A percentile compares a stretch with the other conserved stretches of the same genome.
phyloP scores from a whole-genome alignment of 2,329 filamentous ascomycete genomes.

The Epichloe amarillans region DNA sequence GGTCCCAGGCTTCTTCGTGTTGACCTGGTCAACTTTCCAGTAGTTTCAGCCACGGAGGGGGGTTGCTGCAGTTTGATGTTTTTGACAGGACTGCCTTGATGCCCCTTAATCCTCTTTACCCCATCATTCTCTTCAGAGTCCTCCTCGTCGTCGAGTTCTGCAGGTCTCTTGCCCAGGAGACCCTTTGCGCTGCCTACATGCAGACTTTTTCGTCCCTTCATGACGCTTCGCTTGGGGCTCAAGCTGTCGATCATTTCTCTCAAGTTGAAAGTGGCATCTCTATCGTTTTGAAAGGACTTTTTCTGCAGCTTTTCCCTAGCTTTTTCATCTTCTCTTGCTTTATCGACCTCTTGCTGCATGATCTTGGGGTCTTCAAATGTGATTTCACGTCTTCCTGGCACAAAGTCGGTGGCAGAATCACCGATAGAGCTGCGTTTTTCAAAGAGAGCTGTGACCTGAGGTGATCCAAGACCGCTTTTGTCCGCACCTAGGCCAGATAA shows the following conservation, averaged over 20 bases:
- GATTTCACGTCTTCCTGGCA: slow-evolving; percentile 39
- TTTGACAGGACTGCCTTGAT: slow-evolving; percentile 64
- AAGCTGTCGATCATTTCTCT: slow-evolving; percentile 67
- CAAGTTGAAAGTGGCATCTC: slow-evolving; percentile 52
- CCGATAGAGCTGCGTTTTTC: slow-evolving; percentile 60
- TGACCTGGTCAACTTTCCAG: slow-evolving; percentile 43
- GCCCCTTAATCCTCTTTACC: slow-evolving; percentile 57
- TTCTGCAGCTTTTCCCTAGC: slow-evolving; percentile 45
- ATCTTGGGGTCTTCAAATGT: slow-evolving; percentile 52
- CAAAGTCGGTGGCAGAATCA: slow-evolving; percentile 50
- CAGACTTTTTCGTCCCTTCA: slow-evolving; percentile 61
- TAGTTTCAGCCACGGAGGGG: slow-evolving; percentile 54
- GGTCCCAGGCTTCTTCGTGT: slow-evolving; percentile 33
- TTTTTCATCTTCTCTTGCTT: slow-evolving; percentile 44
- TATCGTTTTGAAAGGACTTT: slow-evolving; percentile 31
- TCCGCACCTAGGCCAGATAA: slow-evolving; percentile 59
- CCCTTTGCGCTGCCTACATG: slow-evolving; percentile 63
- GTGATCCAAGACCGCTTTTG: slow-evolving; percentile 59
- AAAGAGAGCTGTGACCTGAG: slow-evolving; percentile 56
- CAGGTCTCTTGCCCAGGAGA: slow-evolving; percentile 59
- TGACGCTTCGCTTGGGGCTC: slow-evolving; percentile 57
- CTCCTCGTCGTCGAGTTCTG: slow-evolving; percentile 55
- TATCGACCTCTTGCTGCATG: slow-evolving; percentile 50
- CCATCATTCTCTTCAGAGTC: slow-evolving; percentile 45
- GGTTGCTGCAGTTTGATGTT: slow-evolving; percentile 57